Percentiles rank a stretch among this genome's conserved stretches.
Conservation (phyloP, 2,329 filamentous ascomycete genomes). For the Chaetomiaceae sp. region DNA sequence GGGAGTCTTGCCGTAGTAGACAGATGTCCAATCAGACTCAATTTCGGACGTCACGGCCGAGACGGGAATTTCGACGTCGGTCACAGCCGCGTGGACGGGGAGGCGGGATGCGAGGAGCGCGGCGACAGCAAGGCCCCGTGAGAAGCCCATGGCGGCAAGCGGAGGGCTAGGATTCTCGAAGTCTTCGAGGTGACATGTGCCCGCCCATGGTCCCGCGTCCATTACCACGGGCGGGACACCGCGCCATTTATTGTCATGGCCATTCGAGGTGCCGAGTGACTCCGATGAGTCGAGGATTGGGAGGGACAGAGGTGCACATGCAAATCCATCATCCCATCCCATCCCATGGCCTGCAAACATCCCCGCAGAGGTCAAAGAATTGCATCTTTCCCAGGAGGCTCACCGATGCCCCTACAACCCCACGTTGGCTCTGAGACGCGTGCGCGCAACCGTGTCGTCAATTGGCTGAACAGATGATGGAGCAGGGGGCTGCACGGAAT, state of each 20-base stretch:
- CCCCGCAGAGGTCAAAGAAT: no score
- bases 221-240: neutral
- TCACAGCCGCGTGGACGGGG: neutral
- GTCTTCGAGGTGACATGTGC: no score
- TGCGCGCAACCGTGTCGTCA: neutral
- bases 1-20: slow-evolving; percentile 12
- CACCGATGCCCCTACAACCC: slow-evolving; percentile 5
- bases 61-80: slow-evolving; percentile 6
- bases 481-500: neutral
- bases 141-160: neutral
- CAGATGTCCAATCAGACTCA: slow-evolving; percentile 15
- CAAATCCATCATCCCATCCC: neutral
- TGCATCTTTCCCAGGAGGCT: slow-evolving; percentile 4
- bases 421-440: neutral
- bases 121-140: neutral
- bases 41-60: slow-evolving; percentile 4
- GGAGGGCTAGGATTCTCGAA: neutral
- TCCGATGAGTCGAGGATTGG: no score
- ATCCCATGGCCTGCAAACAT: no score
- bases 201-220: neutral
- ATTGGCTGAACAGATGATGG: neutral
- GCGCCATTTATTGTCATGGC: neutral
- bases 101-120: slow-evolving; percentile 1
- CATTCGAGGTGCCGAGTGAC: neutral
- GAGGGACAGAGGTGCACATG: no score